phyloP scores from a whole-genome alignment of 768 basidiomycete genomes.

The Xerocomellus amylosporus region DNA sequence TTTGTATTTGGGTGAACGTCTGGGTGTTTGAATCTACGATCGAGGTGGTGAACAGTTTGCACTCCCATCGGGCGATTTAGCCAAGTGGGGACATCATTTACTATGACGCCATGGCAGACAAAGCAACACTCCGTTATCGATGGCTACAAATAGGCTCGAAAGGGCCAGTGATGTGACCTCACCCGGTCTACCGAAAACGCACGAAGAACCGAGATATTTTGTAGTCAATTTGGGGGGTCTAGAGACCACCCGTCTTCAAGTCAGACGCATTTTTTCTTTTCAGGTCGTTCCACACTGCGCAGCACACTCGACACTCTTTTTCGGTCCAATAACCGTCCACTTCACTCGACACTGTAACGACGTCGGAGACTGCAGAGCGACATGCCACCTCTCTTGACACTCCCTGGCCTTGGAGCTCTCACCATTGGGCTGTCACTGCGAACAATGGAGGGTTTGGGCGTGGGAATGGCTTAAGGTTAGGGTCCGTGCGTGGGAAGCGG shows the following conservation, averaged over 20 bases:
- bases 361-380: neutral
- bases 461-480: slow-evolving; percentile 36
- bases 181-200: neutral
- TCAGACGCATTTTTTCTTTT: neutral
- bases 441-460: slow-evolving; percentile 30
- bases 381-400: neutral
- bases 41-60: neutral
- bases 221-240: slow-evolving; percentile 24
- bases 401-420: neutral
- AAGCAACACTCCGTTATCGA: neutral
- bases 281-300: neutral
- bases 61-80: neutral
- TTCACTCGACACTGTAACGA: neutral
- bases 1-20: neutral
- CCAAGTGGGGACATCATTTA: neutral
- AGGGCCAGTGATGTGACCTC: neutral
- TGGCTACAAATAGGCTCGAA: neutral
- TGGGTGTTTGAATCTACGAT: neutral
- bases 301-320: neutral
- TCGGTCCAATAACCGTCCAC: neutral
- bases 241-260: slow-evolving; percentile 21
- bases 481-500: slow-evolving; percentile 45
- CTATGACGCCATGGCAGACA: neutral
- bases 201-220: slow-evolving; percentile 8
- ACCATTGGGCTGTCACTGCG: slow-evolving; percentile 3